Evolutionary conservation across 139 green algal genomes (phyloP), one percentile per base, ranked within the genome.

Genomic region (Microglena sp.): DNA sequence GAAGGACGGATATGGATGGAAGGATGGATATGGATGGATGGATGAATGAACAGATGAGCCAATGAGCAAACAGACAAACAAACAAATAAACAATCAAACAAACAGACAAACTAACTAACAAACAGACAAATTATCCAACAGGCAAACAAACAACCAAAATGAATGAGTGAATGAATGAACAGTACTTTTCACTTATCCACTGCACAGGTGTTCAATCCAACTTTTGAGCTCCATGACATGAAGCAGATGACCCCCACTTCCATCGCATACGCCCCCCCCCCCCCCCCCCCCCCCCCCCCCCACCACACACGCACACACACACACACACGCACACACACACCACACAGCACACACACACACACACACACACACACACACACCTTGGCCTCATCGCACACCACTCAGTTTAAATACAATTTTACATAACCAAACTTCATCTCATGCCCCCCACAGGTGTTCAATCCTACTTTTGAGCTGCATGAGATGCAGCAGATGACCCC

Each of bases 221-320:
- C 11, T 11, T 50, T 50, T 50, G 40, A 50, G 33, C 60, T 82
- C 32, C 76, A 82, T 44, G 76, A 79, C 68, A 72, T 77, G 59
- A 55, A 64, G 2, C 27, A n/a, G n/a, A n/a, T n/a, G n/a, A n/a
- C n/a, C n/a, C n/a, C n/a, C n/a, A n/a, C n/a, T n/a, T n/a, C n/a
- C n/a, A n/a, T n/a, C 40, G 40, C 40, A 50, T 50, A 50, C 40
- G 18, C 40, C n/a, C n/a, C n/a, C n/a, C n/a, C n/a, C n/a, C n/a
- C n/a, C n/a, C n/a, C n/a, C n/a, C n/a, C n/a, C n/a, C n/a, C n/a
- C n/a, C n/a, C n/a, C n/a, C n/a, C n/a, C n/a, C n/a, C n/a, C n/a
- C n/a, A n/a, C n/a, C n/a, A 24, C 40, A 50, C 15, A 50, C 40
- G 18, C 40, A 50, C 40, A 50, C 40, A 50, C 40, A 50, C 40